These are phyloP conservation scores for Carallia pectinifolia DNA, from an alignment of 345 rosid species.

Conservation along the genomic window DNA sequence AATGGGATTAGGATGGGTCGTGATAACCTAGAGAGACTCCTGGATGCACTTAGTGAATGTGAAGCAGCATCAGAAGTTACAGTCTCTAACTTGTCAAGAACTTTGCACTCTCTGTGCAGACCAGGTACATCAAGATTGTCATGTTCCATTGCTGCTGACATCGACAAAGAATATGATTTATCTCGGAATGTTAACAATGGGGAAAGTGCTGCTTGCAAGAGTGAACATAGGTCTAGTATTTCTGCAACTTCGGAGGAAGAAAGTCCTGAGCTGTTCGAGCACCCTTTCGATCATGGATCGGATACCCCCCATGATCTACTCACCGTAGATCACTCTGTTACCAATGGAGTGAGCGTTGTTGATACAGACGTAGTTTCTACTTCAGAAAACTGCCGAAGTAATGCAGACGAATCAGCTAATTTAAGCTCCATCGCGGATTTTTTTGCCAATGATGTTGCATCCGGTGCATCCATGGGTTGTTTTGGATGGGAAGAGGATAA, in stretches of 20 bases:
- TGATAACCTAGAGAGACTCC: slow-evolving; percentile 46
- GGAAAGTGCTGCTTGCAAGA: slow-evolving; percentile 6
- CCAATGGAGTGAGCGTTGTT: background rate
- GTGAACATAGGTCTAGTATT: slow-evolving; percentile 1
- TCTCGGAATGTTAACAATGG: background rate
- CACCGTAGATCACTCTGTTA: background rate
- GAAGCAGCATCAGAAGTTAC: slow-evolving; percentile 52
- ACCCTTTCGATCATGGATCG: slow-evolving; percentile 7
- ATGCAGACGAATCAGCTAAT: background rate
- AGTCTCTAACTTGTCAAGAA: slow-evolving; percentile 55
- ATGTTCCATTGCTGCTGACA: slow-evolving; percentile 8
- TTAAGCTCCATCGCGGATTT: background rate
- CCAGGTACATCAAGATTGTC: slow-evolving; percentile 19
- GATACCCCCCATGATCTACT: background rate
- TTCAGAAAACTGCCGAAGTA: background rate
- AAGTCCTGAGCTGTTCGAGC: slow-evolving; percentile 8
- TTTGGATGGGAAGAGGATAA: slow-evolving; percentile 30
- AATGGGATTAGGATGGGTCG: slow-evolving; percentile 36
- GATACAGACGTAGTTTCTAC: slow-evolving; percentile 7
- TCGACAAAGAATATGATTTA: background rate
- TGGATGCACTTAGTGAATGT: slow-evolving; percentile 45
- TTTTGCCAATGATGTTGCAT: background rate
- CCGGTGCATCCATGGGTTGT: slow-evolving; percentile 19
- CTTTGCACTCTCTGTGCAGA: slow-evolving; percentile 46
- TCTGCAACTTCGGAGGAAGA: background rate